phyloP scores from a whole-genome alignment of 2,329 filamentous ascomycete species.

The Juglanconis juglandina region DNA sequence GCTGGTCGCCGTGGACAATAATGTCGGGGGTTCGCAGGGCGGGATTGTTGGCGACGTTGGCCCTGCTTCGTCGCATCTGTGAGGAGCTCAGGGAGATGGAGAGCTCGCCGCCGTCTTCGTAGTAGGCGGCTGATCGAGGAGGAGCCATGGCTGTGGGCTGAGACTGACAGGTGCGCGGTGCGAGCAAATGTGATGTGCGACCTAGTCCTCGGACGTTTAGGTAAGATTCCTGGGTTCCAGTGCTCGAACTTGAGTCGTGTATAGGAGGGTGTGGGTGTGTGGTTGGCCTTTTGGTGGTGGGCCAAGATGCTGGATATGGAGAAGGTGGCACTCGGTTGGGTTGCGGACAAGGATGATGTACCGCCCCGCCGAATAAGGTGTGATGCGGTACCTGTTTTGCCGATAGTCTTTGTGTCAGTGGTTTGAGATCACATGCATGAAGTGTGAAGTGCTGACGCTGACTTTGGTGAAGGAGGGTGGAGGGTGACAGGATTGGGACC shows the following conservation, averaged over 20 bases:
- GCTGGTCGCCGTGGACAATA: slow-evolving; percentile 25
- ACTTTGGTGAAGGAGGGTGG: too few relatives aligned
- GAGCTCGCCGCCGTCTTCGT: slow-evolving; percentile 78
- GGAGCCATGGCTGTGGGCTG: slow-evolving; percentile 41
- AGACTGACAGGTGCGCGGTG: not conserved
- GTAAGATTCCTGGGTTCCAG: not conserved
- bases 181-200: not conserved
- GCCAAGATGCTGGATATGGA: not conserved
- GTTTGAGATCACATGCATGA: not conserved
- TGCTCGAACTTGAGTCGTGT: not conserved
- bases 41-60: slow-evolving; percentile 30
- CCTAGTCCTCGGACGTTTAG: not conserved
- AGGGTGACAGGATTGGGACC: not conserved
- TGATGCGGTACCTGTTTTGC: slow-evolving; percentile 6
- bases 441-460: too few relatives aligned
- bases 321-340: slow-evolving; percentile 9
- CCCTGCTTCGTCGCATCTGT: slow-evolving; percentile 55
- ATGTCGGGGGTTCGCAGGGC: slow-evolving; percentile 26
- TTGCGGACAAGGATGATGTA: slow-evolving; percentile 15
- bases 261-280: not conserved
- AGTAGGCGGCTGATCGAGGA: slow-evolving; percentile 40
- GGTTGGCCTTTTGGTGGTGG: not conserved
- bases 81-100: slow-evolving; percentile 70
- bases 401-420: slow-evolving; percentile 7
- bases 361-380: not conserved